Conservation (phyloP, 169 alveolate species). For the Toxoplasma gondii region DNA sequence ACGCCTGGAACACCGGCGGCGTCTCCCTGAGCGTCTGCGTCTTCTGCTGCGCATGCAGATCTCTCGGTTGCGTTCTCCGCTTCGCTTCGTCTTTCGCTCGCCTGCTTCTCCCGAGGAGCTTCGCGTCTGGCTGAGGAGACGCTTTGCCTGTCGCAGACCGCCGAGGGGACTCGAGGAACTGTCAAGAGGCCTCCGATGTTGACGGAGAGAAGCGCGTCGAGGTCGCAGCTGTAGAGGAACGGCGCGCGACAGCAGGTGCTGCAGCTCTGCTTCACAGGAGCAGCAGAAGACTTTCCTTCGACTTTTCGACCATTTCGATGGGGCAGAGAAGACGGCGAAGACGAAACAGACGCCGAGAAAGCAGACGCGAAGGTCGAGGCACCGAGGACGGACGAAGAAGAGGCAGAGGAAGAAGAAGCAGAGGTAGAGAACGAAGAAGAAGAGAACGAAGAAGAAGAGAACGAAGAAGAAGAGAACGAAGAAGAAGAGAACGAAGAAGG, state of each 20-base stretch:
- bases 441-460: background rate
- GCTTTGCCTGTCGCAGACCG: background rate
- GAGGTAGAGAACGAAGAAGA: background rate
- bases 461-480: background rate
- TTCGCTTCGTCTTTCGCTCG: background rate
- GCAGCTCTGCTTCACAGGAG: background rate
- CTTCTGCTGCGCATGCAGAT: too few relatives aligned
- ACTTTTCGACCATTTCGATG: too few relatives aligned
- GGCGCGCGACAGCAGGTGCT: conserved; percentile 43
- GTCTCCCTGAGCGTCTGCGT: too few relatives aligned
- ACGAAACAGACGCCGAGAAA: background rate
- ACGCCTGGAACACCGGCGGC: too few relatives aligned
- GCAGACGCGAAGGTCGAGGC: background rate
- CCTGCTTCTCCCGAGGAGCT: background rate
- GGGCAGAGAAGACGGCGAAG: background rate
- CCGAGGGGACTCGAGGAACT: background rate
- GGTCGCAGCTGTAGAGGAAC: conserved; percentile 40
- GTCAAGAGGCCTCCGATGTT: conserved; percentile 4
- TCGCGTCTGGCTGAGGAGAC: background rate
- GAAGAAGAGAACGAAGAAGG: background rate
- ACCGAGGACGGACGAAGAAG: background rate
- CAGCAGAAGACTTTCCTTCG: background rate
- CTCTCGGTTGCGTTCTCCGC: background rate
- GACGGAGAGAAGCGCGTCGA: background rate
- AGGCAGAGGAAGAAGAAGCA: background rate